Evolutionary conservation across 2,329 filamentous ascomycete species (phyloP).

Genomic region (Amauroascus niger): DNA sequence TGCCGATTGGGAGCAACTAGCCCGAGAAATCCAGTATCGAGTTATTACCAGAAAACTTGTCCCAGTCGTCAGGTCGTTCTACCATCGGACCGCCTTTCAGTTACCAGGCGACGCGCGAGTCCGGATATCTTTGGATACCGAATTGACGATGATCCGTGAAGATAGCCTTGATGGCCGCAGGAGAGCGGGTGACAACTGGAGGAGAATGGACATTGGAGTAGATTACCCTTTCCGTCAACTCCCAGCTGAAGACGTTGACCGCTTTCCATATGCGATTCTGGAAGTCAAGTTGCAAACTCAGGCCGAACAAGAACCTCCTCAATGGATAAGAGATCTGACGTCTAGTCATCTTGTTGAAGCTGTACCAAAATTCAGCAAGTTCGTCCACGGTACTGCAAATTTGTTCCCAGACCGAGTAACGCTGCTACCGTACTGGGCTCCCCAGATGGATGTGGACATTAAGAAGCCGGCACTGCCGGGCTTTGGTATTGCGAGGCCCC

Average conservation of each 20-base stretch:
- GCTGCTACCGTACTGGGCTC: slow-evolving; percentile 91
- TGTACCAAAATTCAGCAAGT: slow-evolving; percentile 99
- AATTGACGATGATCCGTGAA: slow-evolving; percentile 88
- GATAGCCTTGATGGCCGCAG: slow-evolving; percentile 78
- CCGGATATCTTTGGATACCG: slow-evolving; percentile 91
- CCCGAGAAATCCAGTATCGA: slow-evolving; percentile 87
- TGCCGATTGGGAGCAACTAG: slow-evolving; percentile 75
- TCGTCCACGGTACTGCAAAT: slow-evolving; percentile 87
- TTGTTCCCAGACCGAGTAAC: slow-evolving; percentile 82
- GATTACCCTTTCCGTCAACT: slow-evolving; percentile 90
- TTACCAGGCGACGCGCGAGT: slow-evolving; percentile 91
- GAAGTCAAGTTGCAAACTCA: slow-evolving; percentile 98
- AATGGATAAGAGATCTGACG: slow-evolving; percentile 92
- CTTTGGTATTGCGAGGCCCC: slow-evolving; percentile 80
- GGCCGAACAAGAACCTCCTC: slow-evolving; percentile 83
- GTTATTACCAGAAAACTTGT: slow-evolving; percentile 76
- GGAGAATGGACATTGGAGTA: slow-evolving; percentile 92
- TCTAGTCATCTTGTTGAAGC: slow-evolving; percentile 92
- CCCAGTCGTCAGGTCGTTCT: slow-evolving; percentile 90
- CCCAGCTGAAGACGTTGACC: slow-evolving; percentile 70
- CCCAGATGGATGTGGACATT: slow-evolving; percentile 97
- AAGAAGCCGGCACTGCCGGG: slow-evolving; percentile 80
- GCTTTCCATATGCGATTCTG: slow-evolving; percentile 90
- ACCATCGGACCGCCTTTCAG: slow-evolving; percentile 96
- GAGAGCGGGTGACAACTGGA: slow-evolving; percentile 81